Evolutionary conservation across 441 rosid genomes (phyloP).

Genomic region (Kokia cookei): DNA sequence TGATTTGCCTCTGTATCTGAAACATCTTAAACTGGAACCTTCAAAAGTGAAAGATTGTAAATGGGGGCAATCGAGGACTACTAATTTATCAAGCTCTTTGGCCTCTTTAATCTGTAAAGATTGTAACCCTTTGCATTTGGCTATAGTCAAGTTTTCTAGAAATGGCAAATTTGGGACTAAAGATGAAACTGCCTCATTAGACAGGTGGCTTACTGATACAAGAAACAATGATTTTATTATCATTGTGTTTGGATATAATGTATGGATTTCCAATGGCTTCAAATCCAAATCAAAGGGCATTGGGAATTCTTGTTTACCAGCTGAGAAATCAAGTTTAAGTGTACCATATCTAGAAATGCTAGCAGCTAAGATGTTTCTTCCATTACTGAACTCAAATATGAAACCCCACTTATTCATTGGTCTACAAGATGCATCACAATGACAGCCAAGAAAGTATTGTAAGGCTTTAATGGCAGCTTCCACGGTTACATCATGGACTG

Average conservation of each 20-base stretch:
- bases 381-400: background rate
- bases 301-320: background rate
- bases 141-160: background rate
- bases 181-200: background rate
- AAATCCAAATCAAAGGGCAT: slow-evolving; percentile 19
- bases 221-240: background rate
- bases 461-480: background rate
- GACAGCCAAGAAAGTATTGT: background rate
- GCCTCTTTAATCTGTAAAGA: background rate
- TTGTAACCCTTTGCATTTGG: background rate
- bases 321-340: slow-evolving; percentile 30
- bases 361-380: background rate
- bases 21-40: background rate
- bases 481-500: background rate
- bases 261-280: no score
- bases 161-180: background rate
- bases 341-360: background rate
- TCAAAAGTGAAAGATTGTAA: no score
- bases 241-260: no score
- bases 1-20: background rate
- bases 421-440: background rate
- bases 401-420: background rate
- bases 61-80: no score
- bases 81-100: background rate
- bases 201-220: background rate